Percentiles rank a stretch among this genome's conserved stretches.
Evolutionary conservation across 2,329 filamentous ascomycete genomes (phyloP).

Genomic region (Fusarium newnesense): DNA sequence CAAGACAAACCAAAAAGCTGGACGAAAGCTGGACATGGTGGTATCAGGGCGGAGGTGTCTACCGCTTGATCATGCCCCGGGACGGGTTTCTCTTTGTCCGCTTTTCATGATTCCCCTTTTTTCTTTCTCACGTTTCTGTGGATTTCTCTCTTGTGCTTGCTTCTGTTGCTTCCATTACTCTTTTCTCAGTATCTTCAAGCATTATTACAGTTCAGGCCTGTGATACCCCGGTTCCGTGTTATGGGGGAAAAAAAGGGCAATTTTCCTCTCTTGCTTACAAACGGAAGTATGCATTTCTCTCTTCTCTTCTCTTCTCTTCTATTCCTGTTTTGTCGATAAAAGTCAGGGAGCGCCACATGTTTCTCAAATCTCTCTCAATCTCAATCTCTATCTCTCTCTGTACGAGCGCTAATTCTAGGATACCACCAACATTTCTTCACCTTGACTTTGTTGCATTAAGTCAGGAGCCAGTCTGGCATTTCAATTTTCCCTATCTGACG

Average conservation of each 20-base stretch:
- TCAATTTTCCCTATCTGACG: slow-evolving; percentile 39
- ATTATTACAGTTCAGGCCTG: slow-evolving; percentile 34
- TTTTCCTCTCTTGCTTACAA: slow-evolving; percentile 45
- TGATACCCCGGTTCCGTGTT: slow-evolving; percentile 34
- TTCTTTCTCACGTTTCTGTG: slow-evolving; percentile 38
- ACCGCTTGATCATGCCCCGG: slow-evolving; percentile 35
- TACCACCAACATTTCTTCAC: slow-evolving; percentile 43
- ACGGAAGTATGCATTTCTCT: slow-evolving; percentile 42
- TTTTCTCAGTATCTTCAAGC: slow-evolving; percentile 37
- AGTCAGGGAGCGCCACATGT: slow-evolving; percentile 40
- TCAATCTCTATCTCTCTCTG: slow-evolving; percentile 39
- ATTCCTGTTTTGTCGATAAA: slow-evolving; percentile 43
- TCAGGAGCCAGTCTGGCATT: slow-evolving; percentile 40
- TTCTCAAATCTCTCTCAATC: slow-evolving; percentile 36
- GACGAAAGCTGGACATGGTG: slow-evolving; percentile 35
- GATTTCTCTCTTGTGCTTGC: slow-evolving; percentile 35
- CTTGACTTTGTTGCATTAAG: slow-evolving; percentile 39
- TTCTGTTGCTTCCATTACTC: slow-evolving; percentile 39
- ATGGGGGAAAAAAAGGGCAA: slow-evolving; percentile 22
- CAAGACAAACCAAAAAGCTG: slow-evolving; percentile 37
- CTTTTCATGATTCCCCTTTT: slow-evolving; percentile 40
- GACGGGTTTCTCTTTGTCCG: slow-evolving; percentile 29
- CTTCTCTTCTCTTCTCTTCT: slow-evolving; percentile 45
- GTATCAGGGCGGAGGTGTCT: slow-evolving; percentile 35
- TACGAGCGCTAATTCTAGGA: slow-evolving; percentile 44